These are phyloP conservation scores for Aspergillus amoenus DNA, from an alignment of 2,329 filamentous ascomycete genomes.

Conservation along the genomic window DNA sequence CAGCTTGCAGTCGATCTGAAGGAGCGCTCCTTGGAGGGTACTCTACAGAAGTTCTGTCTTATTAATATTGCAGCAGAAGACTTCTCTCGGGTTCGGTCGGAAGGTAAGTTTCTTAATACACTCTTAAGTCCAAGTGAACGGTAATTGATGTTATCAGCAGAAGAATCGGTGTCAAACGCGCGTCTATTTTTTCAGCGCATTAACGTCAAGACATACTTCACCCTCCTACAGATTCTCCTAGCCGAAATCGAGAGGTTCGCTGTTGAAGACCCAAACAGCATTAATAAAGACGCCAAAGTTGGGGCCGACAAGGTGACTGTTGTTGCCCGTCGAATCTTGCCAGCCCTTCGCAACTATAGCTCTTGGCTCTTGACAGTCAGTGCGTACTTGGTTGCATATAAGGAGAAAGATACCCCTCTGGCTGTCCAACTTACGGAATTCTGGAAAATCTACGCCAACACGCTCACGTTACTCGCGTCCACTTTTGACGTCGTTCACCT, in stretches of 20 bases:
- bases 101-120: constrained; percentile 46
- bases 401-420: constrained; percentile 53
- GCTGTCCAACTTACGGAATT: constrained; percentile 59
- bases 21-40: constrained; percentile 62
- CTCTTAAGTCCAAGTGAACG: background rate
- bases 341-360: constrained; percentile 66
- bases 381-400: constrained; percentile 54
- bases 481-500: constrained; percentile 60
- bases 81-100: constrained; percentile 62
- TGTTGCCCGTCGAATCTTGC: constrained; percentile 61
- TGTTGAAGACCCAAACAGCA: constrained; percentile 44
- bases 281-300: constrained; percentile 38
- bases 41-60: constrained; percentile 75
- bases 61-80: constrained; percentile 85
- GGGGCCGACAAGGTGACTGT: constrained; percentile 54
- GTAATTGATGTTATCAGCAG: constrained; percentile 30
- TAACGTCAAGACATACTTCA: constrained; percentile 74
- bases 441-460: constrained; percentile 66
- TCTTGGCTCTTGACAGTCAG: constrained; percentile 63
- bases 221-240: constrained; percentile 68
- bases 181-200: constrained; percentile 68
- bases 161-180: constrained; percentile 49
- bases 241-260: constrained; percentile 65
- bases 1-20: constrained; percentile 73
- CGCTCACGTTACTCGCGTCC: constrained; percentile 58